These are phyloP conservation scores for Noccaea caerulescens DNA, from an alignment of 345 rosid species.

Conservation along the genomic window DNA sequence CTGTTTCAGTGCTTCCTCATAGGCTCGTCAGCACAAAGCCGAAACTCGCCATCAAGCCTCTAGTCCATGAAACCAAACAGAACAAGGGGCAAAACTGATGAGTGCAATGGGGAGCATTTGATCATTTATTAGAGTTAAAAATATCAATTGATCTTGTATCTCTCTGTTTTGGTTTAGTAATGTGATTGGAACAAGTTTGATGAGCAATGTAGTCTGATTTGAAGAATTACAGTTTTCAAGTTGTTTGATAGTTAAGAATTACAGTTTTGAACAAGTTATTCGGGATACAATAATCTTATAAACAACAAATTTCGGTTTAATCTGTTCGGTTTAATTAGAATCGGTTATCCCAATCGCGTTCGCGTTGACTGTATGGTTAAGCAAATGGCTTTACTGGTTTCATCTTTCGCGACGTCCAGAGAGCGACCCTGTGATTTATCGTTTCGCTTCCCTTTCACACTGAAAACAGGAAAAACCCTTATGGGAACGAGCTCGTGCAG, in stretches of 20 bases:
- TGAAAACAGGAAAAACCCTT: slow-evolving; percentile 31
- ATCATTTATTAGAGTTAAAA: slow-evolving; percentile 9
- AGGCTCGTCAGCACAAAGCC: slow-evolving; percentile 80
- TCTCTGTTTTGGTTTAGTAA: slow-evolving; percentile 23
- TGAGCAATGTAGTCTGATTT: background rate
- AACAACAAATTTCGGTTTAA: slow-evolving; percentile 13
- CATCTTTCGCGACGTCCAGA: background rate
- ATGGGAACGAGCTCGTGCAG: slow-evolving; percentile 38
- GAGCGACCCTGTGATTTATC: background rate
- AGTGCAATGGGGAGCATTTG: background rate
- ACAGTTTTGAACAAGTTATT: background rate
- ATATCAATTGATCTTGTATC: slow-evolving; percentile 17
- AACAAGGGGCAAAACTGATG: slow-evolving; percentile 44
- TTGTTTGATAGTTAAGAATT: background rate
- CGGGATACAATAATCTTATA: background rate
- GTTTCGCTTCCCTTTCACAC: background rate
- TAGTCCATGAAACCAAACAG: slow-evolving; percentile 53
- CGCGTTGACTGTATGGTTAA: background rate
- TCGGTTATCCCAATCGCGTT: slow-evolving; percentile 3
- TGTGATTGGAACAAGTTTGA: background rate
- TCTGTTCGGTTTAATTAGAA: background rate
- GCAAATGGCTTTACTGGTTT: slow-evolving; percentile 1
- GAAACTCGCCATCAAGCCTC: slow-evolving; percentile 73
- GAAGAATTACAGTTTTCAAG: background rate
- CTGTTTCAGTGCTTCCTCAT: slow-evolving; percentile 77